phyloP scores from a whole-genome alignment of 75 land plant species.

The Pinus tabuliformis region DNA sequence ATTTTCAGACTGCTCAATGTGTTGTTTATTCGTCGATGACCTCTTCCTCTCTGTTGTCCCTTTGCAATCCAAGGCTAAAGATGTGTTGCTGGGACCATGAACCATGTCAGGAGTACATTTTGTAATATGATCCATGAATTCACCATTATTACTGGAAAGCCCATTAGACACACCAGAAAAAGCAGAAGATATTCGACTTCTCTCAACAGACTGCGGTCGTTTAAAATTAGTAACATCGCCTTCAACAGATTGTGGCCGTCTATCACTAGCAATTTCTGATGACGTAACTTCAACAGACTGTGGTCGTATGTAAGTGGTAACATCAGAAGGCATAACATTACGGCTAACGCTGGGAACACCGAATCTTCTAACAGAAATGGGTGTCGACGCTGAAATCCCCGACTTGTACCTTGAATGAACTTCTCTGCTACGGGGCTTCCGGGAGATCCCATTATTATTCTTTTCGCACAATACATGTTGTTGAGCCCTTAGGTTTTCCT shows the following conservation, averaged over 20 bases:
- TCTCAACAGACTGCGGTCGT: not conserved
- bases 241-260: not conserved
- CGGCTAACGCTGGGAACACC: too few species aligned
- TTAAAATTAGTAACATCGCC: not conserved
- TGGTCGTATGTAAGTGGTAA: not conserved
- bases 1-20: not conserved
- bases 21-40: not conserved
- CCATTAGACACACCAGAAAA: not conserved
- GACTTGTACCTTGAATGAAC: not conserved
- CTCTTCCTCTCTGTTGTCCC: not conserved
- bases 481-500: not conserved
- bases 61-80: not conserved
- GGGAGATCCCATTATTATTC: not conserved
- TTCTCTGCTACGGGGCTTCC: not conserved
- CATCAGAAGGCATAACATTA: not conserved
- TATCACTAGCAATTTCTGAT: not conserved
- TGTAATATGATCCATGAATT: not conserved
- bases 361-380: too few species aligned
- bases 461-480: not conserved
- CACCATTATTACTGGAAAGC: not conserved
- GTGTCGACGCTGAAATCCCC: not conserved
- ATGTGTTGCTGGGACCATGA: not conserved
- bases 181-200: not conserved
- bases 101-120: too few species aligned
- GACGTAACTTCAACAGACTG: not conserved